These are phyloP conservation scores for Podosphaera xanthii DNA, from an alignment of 2,329 filamentous ascomycete genomes.

Conservation along the genomic window DNA sequence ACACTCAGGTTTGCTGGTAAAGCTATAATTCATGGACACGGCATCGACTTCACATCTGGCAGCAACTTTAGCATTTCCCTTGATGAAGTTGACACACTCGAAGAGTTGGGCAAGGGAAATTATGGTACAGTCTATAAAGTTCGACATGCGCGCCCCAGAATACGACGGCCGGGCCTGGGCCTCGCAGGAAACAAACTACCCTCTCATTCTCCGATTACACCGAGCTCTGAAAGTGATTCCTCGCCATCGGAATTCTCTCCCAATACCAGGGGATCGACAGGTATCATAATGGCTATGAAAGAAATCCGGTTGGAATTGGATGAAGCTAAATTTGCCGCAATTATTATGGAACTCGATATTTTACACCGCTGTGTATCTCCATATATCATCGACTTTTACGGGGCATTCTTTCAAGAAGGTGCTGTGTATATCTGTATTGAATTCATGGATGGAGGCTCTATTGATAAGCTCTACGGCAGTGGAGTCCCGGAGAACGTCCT, in stretches of 20 bases:
- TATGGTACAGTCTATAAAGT: slow-evolving; percentile 98
- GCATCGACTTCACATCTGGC: slow-evolving; percentile 80
- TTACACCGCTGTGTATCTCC: slow-evolving; percentile 85
- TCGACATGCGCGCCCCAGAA: slow-evolving; percentile 47
- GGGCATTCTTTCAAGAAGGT: slow-evolving; percentile 95
- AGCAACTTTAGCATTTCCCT: slow-evolving; percentile 82
- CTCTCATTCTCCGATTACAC: slow-evolving; percentile 18
- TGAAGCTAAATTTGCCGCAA: slow-evolving; percentile 88
- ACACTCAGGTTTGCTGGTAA: slow-evolving; percentile 85
- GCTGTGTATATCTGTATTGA: slow-evolving; percentile 99
- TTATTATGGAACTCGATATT: slow-evolving; percentile 93
- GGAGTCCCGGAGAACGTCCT: slow-evolving; percentile 77
- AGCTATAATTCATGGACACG: slow-evolving; percentile 67
- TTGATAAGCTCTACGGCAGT: slow-evolving; percentile 83
- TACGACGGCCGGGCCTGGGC: slow-evolving; percentile 35
- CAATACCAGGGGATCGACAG: slow-evolving; percentile 25
- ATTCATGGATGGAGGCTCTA: slow-evolving; percentile 95
- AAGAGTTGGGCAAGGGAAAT: slow-evolving; percentile 91
- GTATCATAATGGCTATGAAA: slow-evolving; percentile 95
- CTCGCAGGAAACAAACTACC: slow-evolving; percentile 21
- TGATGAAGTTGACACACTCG: slow-evolving; percentile 80
- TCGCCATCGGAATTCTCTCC: slow-evolving; percentile 14
- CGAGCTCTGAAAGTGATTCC: slow-evolving; percentile 14
- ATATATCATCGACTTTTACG: slow-evolving; percentile 97
- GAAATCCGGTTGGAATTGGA: slow-evolving; percentile 90